Percentiles rank a stretch among this genome's conserved stretches.
These are phyloP conservation scores for Erysimum cheiranthoides DNA, from an alignment of 345 rosid genomes.

Conservation along the genomic window DNA sequence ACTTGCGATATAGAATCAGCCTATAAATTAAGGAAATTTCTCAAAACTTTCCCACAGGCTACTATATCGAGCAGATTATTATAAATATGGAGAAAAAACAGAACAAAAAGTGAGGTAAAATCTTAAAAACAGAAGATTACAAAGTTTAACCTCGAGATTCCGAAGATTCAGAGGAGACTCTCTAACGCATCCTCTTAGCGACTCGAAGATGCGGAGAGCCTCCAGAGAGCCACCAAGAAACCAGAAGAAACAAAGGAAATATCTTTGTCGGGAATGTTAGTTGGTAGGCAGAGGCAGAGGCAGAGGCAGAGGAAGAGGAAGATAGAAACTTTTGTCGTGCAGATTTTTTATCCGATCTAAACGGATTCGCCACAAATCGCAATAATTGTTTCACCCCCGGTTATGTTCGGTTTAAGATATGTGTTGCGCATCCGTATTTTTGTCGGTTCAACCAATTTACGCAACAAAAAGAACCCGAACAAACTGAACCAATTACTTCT, in stretches of 20 bases:
- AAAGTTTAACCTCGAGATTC: background rate
- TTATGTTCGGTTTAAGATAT: constrained; percentile 22
- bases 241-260: background rate
- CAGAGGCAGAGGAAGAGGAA: constrained; percentile 24
- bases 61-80: background rate
- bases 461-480: background rate
- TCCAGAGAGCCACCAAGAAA: background rate
- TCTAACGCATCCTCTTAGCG: constrained; percentile 23
- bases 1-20: background rate
- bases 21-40: background rate
- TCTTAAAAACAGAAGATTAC: background rate
- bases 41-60: background rate
- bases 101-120: constrained; percentile 3
- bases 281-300: constrained; percentile 12
- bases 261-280: constrained; percentile 12
- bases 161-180: constrained; percentile 20
- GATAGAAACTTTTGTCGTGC: constrained; percentile 2
- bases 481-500: background rate
- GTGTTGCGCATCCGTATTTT: background rate
- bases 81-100: background rate
- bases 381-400: constrained; percentile 19
- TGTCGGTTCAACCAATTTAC: constrained; percentile 15
- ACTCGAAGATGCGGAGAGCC: constrained; percentile 28
- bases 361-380: constrained; percentile 22
- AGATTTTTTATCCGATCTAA: constrained; percentile 1